A percentile compares a stretch with the other conserved stretches of the same genome.
Evolutionary conservation across 192 early-diverging fungal genomes (phyloP).

Genomic region (Backusella sp.): DNA sequence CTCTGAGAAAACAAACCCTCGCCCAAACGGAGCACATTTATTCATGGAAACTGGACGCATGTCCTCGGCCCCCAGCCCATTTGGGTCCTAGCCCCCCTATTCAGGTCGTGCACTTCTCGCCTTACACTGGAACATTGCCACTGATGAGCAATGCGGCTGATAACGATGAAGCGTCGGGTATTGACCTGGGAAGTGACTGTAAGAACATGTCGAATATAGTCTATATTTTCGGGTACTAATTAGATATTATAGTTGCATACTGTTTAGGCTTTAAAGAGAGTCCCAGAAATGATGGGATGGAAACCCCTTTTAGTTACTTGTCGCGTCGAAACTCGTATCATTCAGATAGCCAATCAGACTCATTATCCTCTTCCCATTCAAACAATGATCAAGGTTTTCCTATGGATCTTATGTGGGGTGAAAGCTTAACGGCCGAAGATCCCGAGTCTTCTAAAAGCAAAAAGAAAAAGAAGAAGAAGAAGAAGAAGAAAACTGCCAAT

Average conservation of each 20-base stretch:
- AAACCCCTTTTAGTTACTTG: constrained; percentile 16
- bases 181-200: constrained; percentile 38
- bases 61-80: constrained; percentile 27
- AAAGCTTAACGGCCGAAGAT: constrained; percentile 25
- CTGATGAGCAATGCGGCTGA: constrained; percentile 17
- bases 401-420: constrained; percentile 26
- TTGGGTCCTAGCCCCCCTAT: constrained; percentile 33
- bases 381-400: constrained; percentile 5
- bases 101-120: constrained; percentile 15
- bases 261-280: constrained; percentile 34
- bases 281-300: constrained; percentile 12
- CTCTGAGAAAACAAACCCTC: constrained; percentile 24
- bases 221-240: not conserved
- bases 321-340: constrained; percentile 20
- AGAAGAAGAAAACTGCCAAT: not conserved
- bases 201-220: constrained; percentile 5
- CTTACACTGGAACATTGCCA: constrained; percentile 26
- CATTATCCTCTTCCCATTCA: not conserved
- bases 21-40: constrained; percentile 16
- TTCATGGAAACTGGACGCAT: constrained; percentile 26
- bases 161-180: constrained; percentile 18
- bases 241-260: constrained; percentile 23
- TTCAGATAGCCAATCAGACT: constrained; percentile 6
- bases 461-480: constrained; percentile 2
- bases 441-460: constrained; percentile 6